These are phyloP conservation scores for Quercus lobata DNA, from an alignment of 331 rosid genomes.

Conservation along the genomic window DNA sequence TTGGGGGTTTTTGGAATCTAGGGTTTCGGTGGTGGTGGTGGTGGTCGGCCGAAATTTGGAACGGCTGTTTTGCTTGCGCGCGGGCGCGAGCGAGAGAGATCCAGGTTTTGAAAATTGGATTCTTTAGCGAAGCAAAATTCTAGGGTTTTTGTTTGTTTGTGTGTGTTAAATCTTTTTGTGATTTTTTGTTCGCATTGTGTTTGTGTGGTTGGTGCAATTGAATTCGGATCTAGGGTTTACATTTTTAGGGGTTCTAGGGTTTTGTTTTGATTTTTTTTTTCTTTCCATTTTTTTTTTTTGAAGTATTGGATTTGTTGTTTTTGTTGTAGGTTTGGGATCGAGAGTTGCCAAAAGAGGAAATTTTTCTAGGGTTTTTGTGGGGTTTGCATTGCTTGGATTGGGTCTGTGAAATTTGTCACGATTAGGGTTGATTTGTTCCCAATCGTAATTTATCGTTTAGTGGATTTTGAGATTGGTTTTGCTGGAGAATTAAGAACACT, in stretches of 20 bases:
- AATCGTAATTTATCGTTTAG: not conserved
- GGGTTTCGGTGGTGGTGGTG: conserved; percentile 22
- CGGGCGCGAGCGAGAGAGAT: conserved; percentile 10
- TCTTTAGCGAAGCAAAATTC: conserved; percentile 6
- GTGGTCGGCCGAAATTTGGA: conserved; percentile 8
- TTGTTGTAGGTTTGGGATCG: not conserved
- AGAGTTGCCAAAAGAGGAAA: too few species aligned
- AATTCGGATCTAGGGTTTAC: conserved; percentile 54
- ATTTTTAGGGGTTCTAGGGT: conserved; percentile 39
- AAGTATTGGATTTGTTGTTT: not conserved
- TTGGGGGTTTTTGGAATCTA: conserved; percentile 11
- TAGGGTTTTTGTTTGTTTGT: conserved; percentile 35
- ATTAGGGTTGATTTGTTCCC: not conserved
- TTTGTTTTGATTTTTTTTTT: too few species aligned
- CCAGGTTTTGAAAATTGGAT: conserved; percentile 35
- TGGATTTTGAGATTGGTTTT: conserved; percentile 2
- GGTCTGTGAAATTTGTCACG: not conserved
- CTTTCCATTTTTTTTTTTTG: too few species aligned
- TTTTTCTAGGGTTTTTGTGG: not conserved
- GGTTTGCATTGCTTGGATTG: conserved; percentile 16
- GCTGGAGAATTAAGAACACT: not conserved
- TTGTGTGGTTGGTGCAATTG: conserved; percentile 12
- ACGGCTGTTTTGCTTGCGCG: conserved; percentile 10
- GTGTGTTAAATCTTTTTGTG: too few species aligned
- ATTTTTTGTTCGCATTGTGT: conserved; percentile 7